Evolutionary conservation across 768 basidiomycete species (phyloP), one percentile per base, ranked within the genome.

Genomic region (Termitomyces titanicus): DNA sequence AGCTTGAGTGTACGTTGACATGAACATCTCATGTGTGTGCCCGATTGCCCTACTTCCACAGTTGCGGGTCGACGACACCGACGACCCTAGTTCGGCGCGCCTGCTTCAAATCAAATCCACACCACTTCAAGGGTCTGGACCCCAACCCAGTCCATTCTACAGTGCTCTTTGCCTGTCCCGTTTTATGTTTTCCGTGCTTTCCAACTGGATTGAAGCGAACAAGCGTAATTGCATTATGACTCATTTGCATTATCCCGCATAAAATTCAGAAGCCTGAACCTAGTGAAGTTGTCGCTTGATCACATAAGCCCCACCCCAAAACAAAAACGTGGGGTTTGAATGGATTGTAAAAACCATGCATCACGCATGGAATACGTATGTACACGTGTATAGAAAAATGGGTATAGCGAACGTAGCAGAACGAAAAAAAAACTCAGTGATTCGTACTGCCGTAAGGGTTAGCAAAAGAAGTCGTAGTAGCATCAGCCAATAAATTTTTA

Each of bases 361-460:
- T n/a, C n/a, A n/a, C n/a, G n/a, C n/a, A n/a, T n/a, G n/a, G n/a
- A n/a, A n/a, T n/a, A n/a, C 11, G 22, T 42, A 13, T 3, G 7
- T 42, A 42, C 13, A 24, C 1, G 11, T 22, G 33, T 47, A 27
- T 13, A 17, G 15, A 34, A 53, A 46, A 53, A 40, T 31, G 51
- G 57, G 57, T 59, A 59, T 59, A 20, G 25, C 31, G 50, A 46
- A 34, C 44, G 12, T 25, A 29, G 27, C 15, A 22, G n/a, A 33
- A 11, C 13, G n/a, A n/a, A n/a, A n/a, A n/a, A n/a, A 7, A 53
- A 53, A 24, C 34, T 12, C 3, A n/a, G 29, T 46, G 18, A 25
- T n/a, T 31, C 27, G n/a, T 20, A 45, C 40, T 24, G 13, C 40
- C 46, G 18, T 22, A 10, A 25, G 29, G 11, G 15, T 43, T 31